phyloP scores from a whole-genome alignment of 257 asterid genomes.

The Petunia secreta region DNA sequence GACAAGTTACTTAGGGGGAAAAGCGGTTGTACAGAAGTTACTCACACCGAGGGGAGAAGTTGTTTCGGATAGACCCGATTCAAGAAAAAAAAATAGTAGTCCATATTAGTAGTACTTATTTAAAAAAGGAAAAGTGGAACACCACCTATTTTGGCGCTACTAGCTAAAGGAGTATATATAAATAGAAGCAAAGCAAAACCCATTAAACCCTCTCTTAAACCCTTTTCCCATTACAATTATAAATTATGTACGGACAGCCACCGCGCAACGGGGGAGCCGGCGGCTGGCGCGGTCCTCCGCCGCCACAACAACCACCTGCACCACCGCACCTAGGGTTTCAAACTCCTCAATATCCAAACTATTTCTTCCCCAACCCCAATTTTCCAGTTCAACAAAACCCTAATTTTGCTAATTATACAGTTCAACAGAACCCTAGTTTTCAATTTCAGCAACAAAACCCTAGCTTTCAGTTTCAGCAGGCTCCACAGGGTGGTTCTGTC shows the following conservation, averaged over 20 bases:
- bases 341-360: constrained; percentile 31
- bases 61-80: too few relatives aligned
- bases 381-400: constrained; percentile 8
- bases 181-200: not conserved
- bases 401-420: not conserved
- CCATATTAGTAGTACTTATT: too few relatives aligned
- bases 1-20: too few relatives aligned
- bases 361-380: constrained; percentile 17
- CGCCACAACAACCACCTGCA: constrained; percentile 34
- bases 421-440: not conserved
- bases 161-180: not conserved
- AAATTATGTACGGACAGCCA: constrained; percentile 41
- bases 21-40: too few relatives aligned
- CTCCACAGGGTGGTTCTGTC: too few relatives aligned
- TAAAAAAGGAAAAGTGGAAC: too few relatives aligned
- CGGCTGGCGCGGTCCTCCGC: constrained; percentile 30
- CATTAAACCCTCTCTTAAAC: constrained; percentile 1
- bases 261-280: constrained; percentile 30
- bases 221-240: not conserved
- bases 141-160: not conserved
- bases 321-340: constrained; percentile 27
- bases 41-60: too few relatives aligned
- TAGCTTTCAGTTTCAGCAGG: too few relatives aligned
- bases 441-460: not conserved
- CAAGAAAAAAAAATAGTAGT: too few relatives aligned